These are phyloP conservation scores for Nitzschia sp. DNA, from an alignment of 108 stramenopile genomes.

Conservation along the genomic window DNA sequence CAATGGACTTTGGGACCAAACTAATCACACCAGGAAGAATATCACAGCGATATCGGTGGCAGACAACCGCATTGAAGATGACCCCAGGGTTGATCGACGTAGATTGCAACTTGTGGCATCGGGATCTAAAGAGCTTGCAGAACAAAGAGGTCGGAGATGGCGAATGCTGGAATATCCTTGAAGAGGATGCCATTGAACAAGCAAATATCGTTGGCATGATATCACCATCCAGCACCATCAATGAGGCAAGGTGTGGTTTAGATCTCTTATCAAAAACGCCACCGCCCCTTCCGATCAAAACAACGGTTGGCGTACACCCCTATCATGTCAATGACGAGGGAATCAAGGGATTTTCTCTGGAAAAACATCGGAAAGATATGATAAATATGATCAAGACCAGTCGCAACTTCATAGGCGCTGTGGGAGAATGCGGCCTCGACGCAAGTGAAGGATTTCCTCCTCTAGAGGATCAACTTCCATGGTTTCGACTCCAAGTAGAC, in stretches of 20 bases:
- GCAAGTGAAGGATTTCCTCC: conserved; percentile 77
- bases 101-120: conserved; percentile 57
- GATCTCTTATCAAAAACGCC: conserved; percentile 1
- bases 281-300: conserved; percentile 31
- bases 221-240: conserved; percentile 71
- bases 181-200: conserved; percentile 44
- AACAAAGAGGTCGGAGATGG: not conserved
- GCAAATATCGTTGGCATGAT: conserved; percentile 68
- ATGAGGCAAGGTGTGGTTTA: conserved; percentile 49
- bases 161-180: conserved; percentile 33
- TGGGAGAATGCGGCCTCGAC: conserved; percentile 83
- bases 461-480: conserved; percentile 50
- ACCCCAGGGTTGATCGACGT: conserved; percentile 50
- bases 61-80: not conserved
- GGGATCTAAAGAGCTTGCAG: conserved; percentile 39
- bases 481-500: conserved; percentile 66
- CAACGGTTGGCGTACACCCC: conserved; percentile 80
- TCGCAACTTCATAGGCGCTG: conserved; percentile 42
- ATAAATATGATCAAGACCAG: not conserved
- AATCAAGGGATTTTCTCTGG: conserved; percentile 12
- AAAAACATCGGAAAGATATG: conserved; percentile 9
- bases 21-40: no score
- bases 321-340: conserved; percentile 61
- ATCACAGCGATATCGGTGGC: no score
- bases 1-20: no score